Evolutionary conservation across 1,284 basidiomycete species (phyloP), one percentile per base, ranked within the genome.

Genomic region (Phenoliferia sp.): DNA sequence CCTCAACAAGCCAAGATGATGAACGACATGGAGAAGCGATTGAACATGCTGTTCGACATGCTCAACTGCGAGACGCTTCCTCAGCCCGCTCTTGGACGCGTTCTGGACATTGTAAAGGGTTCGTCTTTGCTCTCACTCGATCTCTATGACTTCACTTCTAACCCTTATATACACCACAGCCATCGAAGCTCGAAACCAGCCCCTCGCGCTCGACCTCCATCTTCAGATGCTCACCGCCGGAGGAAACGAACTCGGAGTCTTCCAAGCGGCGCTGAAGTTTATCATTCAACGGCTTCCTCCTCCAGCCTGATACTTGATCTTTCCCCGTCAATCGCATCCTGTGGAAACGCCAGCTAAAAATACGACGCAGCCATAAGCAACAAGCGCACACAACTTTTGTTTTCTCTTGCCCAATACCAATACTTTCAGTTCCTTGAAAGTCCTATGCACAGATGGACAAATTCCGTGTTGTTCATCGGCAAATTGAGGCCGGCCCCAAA

Each of bases 11-110:
- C 88, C 79, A 87, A 90, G 39, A 84, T 94, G 74, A 86, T 88
- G 0, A 92, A 94, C 68, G 94, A 97, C 76, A 85, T 93, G 2
- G 93, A 96, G 77, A 85, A 92, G 32, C 84, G 94, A 33, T 83
- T 96, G 76, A 94, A 89, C 78, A 85, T 88, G 4, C 80, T 97
- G 63, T 95, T 95, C 75, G 94, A 97, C 78, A 88, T 88, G 34
- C 81, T 97, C 73, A 97, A 97, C 80, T 94, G 92, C 77, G 92
- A 92, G 74, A 89, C 90, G 9, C 79, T 97, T 12, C 74, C 77
- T 19, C 59, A 71, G 6, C 69, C 74, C 61, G 69, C 76, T 17
- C 68, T 77, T 4, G 72, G 74, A 28, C 68, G 73, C 44, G 72
- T 81, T 29, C 67, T 74, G 63, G 77, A 78, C 67, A 75, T 81